Evolutionary conservation across 345 rosid genomes (phyloP), one percentile per base, ranked within the genome.

Genomic region (Mangifera indica): DNA sequence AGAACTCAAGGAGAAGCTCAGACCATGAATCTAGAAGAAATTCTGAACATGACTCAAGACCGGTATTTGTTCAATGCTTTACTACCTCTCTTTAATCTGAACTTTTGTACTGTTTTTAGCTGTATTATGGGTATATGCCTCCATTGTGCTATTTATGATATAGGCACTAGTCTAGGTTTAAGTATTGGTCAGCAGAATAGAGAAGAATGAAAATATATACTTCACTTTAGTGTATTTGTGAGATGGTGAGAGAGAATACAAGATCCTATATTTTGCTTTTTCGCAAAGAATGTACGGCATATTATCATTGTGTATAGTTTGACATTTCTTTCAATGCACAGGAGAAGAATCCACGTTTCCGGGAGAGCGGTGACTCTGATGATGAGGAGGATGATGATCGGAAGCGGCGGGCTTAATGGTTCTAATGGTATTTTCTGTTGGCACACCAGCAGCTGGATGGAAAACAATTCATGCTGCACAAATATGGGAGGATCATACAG

Each of bases 331-430:
- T 76, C 55, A 7, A 60, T 67, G 22, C 58, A 83, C 85, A 95
- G 98, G 99, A 92, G 81, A 91, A 95, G 88, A 92, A 95, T 79
- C 99, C 99, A 15, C 90, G 99, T 17, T 95, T 95, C 76, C 97
- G 99, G 4, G 99, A 92, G 83, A 92, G 97, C 13, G 91, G 96
- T 0, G 91, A 92, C 78, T 95, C 99, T 4, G 98, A 94, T 72
- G 99, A 95, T 1, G 99, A 95, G 0, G 98, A 90, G 58, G 98
- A 93, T 29, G 97, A 90, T 76, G 92, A 87, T 24, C 70, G 83
- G 73, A 87, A 89, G 83, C 81, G 66, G 53, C 78, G 84, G 57
- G 44, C 89, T 56, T 94, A 82, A 56, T 44, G 17, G 48, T 34
- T 67, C 24, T 24, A 45, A 0, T 56, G 40, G 32, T 63, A 52